Evolutionary conservation across 1,284 basidiomycete species (phyloP), one percentile per base, ranked within the genome.

Genomic region (Hypsizygus ulmarius): DNA sequence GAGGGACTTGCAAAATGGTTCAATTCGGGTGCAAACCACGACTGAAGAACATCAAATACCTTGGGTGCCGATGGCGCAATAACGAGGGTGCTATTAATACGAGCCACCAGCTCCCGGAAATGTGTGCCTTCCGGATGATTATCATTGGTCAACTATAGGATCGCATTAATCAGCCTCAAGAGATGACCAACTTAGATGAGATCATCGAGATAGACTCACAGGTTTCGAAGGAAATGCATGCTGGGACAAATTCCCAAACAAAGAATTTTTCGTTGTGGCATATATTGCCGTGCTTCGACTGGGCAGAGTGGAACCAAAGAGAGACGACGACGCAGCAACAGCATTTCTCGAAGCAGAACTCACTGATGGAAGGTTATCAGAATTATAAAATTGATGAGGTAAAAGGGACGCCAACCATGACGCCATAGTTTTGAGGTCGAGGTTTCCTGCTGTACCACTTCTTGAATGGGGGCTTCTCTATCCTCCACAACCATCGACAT

Each of bases 41-140:
- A 16, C 25, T 11, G 14, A 7, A 34, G n/a, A 14, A 27, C 14
- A 27, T 15, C 14, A 27, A 35, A 28, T 53, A 73, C 70, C 53
- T 66, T 67, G 6, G 78, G 74, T 11, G 75, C 58, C 2, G 73
- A 64, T 9, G 86, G 84, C n/a, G 76, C 73, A 60, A 79, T 67
- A 59, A 78, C 63, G 58, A 84, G 57, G 48, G 72, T 62, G 67
- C 80, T 58, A 59, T 84, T 68, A 63, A 83, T 75, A 69, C 74
- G 62, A 59, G 76, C 53, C 57, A 83, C 57, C 57, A 87, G 61
- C 50, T 81, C 62, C 64, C 77, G 64, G 60, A 79, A 69, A 63
- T 68, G 39, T 18, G 46, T 30, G 46, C 35, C 39, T 12, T 40
- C 30, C 12, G 37, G 37, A 19, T 39, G 30, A 49, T 39, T 14